Conservation (phyloP, 768 basidiomycete genomes). For the Favolaschia claudopus region DNA sequence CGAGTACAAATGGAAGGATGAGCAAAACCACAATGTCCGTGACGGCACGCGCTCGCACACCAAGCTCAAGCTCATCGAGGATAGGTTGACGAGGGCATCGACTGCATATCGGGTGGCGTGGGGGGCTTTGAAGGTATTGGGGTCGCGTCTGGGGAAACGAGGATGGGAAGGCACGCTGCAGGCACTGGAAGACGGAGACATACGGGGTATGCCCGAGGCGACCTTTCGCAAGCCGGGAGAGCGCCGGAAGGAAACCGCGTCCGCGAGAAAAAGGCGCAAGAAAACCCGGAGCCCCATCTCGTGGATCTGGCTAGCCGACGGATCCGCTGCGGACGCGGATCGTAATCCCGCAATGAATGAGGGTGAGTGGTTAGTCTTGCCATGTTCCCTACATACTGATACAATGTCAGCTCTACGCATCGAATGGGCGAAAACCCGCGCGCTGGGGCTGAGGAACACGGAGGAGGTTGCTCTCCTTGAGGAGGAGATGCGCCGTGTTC, state of each 20-base stretch:
- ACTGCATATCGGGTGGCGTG: not conserved
- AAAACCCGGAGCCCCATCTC: not conserved
- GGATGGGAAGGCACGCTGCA: slow-evolving; percentile 1
- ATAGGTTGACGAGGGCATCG: not conserved
- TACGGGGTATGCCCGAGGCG: slow-evolving; percentile 8
- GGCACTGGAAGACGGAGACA: not conserved
- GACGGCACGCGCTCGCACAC: not conserved
- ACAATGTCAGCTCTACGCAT: slow-evolving; percentile 8
- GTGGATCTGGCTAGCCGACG: slow-evolving; percentile 17
- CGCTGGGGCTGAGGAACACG: slow-evolving; percentile 3
- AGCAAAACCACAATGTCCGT: not conserved
- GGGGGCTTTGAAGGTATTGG: not conserved
- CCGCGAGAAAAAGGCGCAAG: not conserved
- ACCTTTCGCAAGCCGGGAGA: not conserved
- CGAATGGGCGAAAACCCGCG: slow-evolving; percentile 16
- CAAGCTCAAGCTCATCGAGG: not conserved
- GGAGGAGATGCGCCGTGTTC: slow-evolving; percentile 19
- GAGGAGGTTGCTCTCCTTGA: slow-evolving; percentile 23
- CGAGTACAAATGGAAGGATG: slow-evolving; percentile 1
- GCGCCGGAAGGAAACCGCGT: not conserved
- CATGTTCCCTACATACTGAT: too few species aligned
- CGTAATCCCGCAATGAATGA: slow-evolving; percentile 11
- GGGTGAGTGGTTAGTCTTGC: not conserved
- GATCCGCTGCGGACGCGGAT: slow-evolving; percentile 6
- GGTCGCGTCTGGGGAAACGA: not conserved